These are phyloP conservation scores for Acanthamoeba royreba DNA, from an alignment of 208 protist genomes.

Conservation along the genomic window DNA sequence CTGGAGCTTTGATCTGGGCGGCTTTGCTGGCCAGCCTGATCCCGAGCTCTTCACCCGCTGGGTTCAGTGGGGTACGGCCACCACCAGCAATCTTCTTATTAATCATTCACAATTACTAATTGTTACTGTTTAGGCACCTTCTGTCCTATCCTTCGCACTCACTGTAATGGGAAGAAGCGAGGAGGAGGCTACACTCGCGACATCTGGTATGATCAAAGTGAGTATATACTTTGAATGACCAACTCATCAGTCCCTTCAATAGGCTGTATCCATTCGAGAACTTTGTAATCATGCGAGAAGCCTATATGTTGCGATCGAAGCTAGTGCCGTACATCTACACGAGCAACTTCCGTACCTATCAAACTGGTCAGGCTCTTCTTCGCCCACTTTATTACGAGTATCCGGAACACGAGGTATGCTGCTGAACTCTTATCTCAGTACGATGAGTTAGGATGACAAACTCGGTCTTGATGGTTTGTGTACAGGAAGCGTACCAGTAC, in stretches of 20 bases:
- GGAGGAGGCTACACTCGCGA: conserved; percentile 4
- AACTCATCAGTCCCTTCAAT: too few relatives aligned
- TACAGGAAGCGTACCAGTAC: background rate
- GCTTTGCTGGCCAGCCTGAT: background rate
- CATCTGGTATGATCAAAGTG: conserved; percentile 1
- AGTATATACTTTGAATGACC: too few relatives aligned
- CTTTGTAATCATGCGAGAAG: conserved; percentile 15
- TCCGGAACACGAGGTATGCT: background rate
- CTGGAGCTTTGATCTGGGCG: conserved; percentile 1
- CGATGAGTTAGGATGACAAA: too few relatives aligned
- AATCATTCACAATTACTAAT: background rate
- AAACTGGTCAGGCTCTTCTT: background rate
- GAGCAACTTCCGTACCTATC: background rate
- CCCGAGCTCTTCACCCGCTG: background rate
- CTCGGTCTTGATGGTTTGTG: too few relatives aligned
- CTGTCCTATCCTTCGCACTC: conserved; percentile 6
- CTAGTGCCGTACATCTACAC: conserved; percentile 41
- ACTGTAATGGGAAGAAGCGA: conserved; percentile 9
- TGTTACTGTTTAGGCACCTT: background rate
- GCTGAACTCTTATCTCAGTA: too few relatives aligned
- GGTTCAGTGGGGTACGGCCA: background rate
- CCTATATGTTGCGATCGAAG: background rate
- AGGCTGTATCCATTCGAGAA: conserved; percentile 25
- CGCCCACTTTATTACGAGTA: conserved; percentile 9
- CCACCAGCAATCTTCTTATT: too few relatives aligned